Evolutionary conservation across 139 green algal species (phyloP), one percentile per base, ranked within the genome.

Genomic region (Dunaliella primolecta): DNA sequence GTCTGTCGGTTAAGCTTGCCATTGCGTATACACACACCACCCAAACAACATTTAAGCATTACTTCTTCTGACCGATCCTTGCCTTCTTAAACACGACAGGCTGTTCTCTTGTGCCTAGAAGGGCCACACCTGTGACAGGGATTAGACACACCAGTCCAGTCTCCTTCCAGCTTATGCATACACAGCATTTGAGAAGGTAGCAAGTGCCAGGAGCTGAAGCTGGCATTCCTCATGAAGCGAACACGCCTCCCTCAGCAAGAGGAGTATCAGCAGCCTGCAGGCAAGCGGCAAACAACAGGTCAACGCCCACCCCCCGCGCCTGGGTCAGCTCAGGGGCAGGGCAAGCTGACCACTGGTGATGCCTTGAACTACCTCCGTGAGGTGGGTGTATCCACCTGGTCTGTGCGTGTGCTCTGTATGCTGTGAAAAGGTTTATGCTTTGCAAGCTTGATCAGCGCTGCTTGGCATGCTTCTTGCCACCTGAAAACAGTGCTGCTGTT

Each of bases 351-450:
- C 32, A 95, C 94, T 23, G 91, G 94, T 55, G 94, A 97, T 84
- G 94, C 95, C 0, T 78, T 97, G 30, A 88, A 87, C 31, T 97
- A 97, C 86, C 84, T 98, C 36, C 88, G 94, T 37, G 87, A 88
- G 87, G 86, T 89, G 71, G 7, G 80, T 2, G 38, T 30, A 24
- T 38, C 27, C 75, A n/a, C n/a, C 32, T 3, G 3, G 75, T 38
- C 27, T 25, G 11, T 29, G 33, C 36, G 3, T 36, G 20, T 80
- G 75, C 75, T 57, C 3, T 81, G 76, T 33, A 30, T 80, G 7
- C 75, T 23, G 75, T 80, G 75, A n/a, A n/a, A n/a, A n/a, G n/a
- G n/a, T n/a, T n/a, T n/a, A n/a, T 80, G 75, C 11, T 36, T n/a
- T 32, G n/a, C 32, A 23, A 1, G 11, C 29, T n/a, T 80, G 7